A percentile compares a stretch with the other conserved stretches of the same genome.
Conservation (phyloP, 805 yeast genomes). For the Barnettozyma populi region DNA sequence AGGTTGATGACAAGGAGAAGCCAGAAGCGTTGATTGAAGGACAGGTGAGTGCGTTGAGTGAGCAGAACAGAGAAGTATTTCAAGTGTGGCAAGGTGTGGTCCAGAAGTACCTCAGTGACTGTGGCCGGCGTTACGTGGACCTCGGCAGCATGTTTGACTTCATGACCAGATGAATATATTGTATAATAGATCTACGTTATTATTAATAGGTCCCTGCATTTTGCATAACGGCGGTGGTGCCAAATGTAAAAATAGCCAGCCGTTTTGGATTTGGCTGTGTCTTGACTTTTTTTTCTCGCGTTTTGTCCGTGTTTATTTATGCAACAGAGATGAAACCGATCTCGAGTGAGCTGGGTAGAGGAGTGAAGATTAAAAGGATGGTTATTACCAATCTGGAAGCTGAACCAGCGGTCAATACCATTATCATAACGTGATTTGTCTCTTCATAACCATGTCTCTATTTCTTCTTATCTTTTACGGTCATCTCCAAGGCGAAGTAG, state of each 20-base stretch:
- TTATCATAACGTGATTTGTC: too few relatives aligned
- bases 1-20: conserved; percentile 28
- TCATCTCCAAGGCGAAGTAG: background rate
- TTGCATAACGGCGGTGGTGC: background rate
- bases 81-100: conserved; percentile 51
- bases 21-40: conserved; percentile 36
- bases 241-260: background rate
- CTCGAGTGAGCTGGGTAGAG: background rate
- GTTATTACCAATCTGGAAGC: background rate
- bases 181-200: background rate
- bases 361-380: background rate
- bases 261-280: background rate
- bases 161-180: conserved; percentile 25
- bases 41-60: conserved; percentile 67
- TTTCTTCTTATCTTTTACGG: too few relatives aligned
- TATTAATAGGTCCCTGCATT: background rate
- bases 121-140: conserved; percentile 87
- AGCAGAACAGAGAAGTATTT: conserved; percentile 67
- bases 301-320: too few relatives aligned
- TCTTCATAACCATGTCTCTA: too few relatives aligned
- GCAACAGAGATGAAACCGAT: background rate
- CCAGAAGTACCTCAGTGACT: conserved; percentile 65
- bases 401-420: background rate
- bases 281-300: too few relatives aligned
- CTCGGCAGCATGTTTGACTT: conserved; percentile 75